Base-by-base conservation (phyloP, 2,329 filamentous ascomycete genomes). In the Sporothrix phasma region DNA sequence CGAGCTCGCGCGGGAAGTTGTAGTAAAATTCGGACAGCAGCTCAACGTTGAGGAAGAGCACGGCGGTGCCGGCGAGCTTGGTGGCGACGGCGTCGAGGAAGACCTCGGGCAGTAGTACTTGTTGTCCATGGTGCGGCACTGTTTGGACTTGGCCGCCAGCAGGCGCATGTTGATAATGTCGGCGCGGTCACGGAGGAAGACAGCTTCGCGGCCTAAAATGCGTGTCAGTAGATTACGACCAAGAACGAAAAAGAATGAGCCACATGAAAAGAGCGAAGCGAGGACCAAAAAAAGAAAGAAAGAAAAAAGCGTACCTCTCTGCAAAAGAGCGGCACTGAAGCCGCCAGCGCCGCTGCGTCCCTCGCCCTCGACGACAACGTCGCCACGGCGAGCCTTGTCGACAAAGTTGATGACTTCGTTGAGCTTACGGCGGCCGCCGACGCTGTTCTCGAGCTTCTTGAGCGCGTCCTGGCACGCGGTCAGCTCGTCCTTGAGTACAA, bases 41-140 rank as follows among this genome's bases (percentile, higher is more conserved):
- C 77, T 99, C 95, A 11, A 97, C 94, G 72, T 99, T 97, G 34
- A 99, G 83, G 80, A 99, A 99, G 0, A 99, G 84, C 8, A 99
- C 94, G 2, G 94, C 93, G 0, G 94, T 99, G 1, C 91, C 88
- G 3, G 93, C 95, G 58, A 99, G 84, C 76, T 97, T 97, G 69
- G 92, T 90, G 1, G 94, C 92, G 1, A 96, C 94, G 3, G 95
- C 92, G 71, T 99, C 92, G n/a, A 99, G 85, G 79, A 99, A 99
- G 17, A 99, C 85, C 74, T 99, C 94, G 0, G 94, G 72, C 94
- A 99, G 77, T 94, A 86, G 77, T 97, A 97, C 78, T 97, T 97
- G 79, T 96, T 96, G 72, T 88, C 88, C 69, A 88, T 81, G 69
- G 79, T 85, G 65, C 86, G 83, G 76, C 94, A 99, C 76, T 96